Conservation (phyloP, 345 rosid genomes). For the Xanthoceras sorbifolium region DNA sequence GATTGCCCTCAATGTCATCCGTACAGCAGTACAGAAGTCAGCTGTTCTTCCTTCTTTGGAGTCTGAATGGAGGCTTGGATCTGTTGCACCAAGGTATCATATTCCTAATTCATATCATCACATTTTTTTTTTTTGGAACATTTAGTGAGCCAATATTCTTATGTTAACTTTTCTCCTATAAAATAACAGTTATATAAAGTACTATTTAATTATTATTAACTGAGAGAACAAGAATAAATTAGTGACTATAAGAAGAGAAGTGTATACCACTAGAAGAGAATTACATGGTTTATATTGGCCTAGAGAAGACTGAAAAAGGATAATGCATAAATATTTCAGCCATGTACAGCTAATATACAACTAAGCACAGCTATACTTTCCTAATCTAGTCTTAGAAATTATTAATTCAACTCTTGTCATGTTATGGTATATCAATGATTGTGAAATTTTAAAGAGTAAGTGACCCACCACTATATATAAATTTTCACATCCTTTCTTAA, state of each 20-base stretch:
- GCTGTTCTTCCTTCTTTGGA: constrained; percentile 81
- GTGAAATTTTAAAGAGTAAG: background rate
- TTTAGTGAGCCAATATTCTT: background rate
- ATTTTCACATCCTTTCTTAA: background rate
- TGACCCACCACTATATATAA: background rate
- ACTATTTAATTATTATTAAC: background rate
- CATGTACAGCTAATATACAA: background rate
- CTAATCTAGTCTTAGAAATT: background rate
- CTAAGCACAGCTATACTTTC: background rate
- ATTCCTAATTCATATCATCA: constrained; percentile 16
- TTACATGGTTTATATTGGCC: background rate
- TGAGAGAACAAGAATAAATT: background rate
- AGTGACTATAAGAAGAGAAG: background rate
- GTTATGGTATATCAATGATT: background rate
- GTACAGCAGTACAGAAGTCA: constrained; percentile 64
- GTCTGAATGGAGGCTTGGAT: constrained; percentile 79
- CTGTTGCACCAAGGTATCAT: constrained; percentile 78
- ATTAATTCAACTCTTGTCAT: background rate
- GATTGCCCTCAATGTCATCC: constrained; percentile 66
- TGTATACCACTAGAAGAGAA: background rate
- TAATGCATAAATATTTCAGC: background rate
- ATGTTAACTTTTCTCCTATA: background rate
- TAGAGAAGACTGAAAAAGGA: background rate
- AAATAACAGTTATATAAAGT: background rate
- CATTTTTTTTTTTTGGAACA: constrained; percentile 1